phyloP scores from a whole-genome alignment of 495 filamentous ascomycete species.

The Aspergillus sclerotioniger region DNA sequence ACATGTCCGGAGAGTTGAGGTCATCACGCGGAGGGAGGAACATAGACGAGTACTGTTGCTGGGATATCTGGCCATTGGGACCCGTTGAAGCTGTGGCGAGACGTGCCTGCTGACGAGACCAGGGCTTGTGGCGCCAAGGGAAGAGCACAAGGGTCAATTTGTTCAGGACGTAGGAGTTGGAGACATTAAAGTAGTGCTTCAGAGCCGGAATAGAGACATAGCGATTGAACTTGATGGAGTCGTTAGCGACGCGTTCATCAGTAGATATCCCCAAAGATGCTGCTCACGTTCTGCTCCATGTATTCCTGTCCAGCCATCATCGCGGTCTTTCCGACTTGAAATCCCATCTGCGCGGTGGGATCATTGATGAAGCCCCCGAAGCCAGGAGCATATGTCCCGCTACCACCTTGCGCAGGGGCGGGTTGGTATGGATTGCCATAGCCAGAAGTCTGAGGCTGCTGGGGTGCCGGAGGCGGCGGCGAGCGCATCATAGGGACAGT shows the following conservation, averaged over 20 bases:
- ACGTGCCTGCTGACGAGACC: constrained; percentile 72
- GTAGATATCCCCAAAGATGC: background rate
- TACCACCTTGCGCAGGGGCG: constrained; percentile 47
- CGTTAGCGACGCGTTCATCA: constrained; percentile 15
- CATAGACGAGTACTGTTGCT: constrained; percentile 67
- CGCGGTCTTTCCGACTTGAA: constrained; percentile 89
- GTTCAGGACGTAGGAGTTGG: constrained; percentile 83
- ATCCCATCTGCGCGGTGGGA: constrained; percentile 92
- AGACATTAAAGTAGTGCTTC: constrained; percentile 98
- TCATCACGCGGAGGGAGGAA: constrained; percentile 96
- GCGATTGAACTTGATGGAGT: constrained; percentile 68
- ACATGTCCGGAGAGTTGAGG: constrained; percentile 98
- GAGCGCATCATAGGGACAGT: constrained; percentile 98
- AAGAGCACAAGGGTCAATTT: constrained; percentile 90
- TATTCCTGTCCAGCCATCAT: constrained; percentile 87
- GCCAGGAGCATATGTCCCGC: constrained; percentile 61
- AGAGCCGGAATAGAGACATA: constrained; percentile 87
- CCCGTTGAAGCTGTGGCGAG: constrained; percentile 52
- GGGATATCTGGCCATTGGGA: constrained; percentile 58
- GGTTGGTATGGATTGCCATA: constrained; percentile 77
- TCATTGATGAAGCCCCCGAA: constrained; percentile 93
- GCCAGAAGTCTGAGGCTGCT: constrained; percentile 63
- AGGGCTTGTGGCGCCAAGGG: constrained; percentile 95
- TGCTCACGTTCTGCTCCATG: constrained; percentile 81
- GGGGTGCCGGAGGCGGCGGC: constrained; percentile 79